Evolutionary conservation across 306 rosid species (phyloP).

Genomic region (Vigna mungo): DNA sequence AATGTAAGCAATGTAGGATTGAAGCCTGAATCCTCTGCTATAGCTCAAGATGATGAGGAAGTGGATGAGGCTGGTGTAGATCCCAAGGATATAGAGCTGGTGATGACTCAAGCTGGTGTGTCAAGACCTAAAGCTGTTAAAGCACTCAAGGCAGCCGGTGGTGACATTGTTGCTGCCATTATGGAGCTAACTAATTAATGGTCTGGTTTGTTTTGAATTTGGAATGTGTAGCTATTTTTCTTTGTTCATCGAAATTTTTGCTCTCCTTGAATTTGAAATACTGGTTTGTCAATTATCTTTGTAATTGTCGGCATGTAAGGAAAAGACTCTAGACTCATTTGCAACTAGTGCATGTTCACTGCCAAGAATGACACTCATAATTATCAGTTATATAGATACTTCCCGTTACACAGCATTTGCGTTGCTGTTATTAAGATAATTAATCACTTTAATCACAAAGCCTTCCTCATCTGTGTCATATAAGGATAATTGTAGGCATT

Average conservation of each 20-base stretch:
- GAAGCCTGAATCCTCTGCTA: slow-evolving; percentile 69
- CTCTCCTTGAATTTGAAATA: slow-evolving; percentile 36
- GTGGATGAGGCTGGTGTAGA: slow-evolving; percentile 86
- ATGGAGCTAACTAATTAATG: slow-evolving; percentile 87
- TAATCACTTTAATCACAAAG: neutral
- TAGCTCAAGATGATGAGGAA: slow-evolving; percentile 78
- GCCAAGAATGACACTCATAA: slow-evolving; percentile 29
- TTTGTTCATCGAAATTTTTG: slow-evolving; percentile 38
- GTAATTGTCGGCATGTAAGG: slow-evolving; percentile 13
- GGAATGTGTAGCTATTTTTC: slow-evolving; percentile 40
- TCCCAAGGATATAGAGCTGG: slow-evolving; percentile 86
- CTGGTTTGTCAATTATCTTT: slow-evolving; percentile 29
- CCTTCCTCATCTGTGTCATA: neutral
- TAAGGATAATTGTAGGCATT: too few species aligned
- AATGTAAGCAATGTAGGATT: slow-evolving; percentile 63
- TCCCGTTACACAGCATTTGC: neutral
- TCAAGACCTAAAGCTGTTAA: slow-evolving; percentile 79
- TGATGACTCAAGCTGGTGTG: slow-evolving; percentile 95
- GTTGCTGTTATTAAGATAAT: neutral
- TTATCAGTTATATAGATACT: neutral
- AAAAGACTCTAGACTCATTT: slow-evolving; percentile 28
- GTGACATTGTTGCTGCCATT: slow-evolving; percentile 89
- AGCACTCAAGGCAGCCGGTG: slow-evolving; percentile 73
- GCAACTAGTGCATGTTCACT: slow-evolving; percentile 21
- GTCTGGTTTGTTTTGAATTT: slow-evolving; percentile 31